Base-by-base conservation (phyloP, 495 filamentous ascomycete genomes). In the Lichenothelia convexa region DNA sequence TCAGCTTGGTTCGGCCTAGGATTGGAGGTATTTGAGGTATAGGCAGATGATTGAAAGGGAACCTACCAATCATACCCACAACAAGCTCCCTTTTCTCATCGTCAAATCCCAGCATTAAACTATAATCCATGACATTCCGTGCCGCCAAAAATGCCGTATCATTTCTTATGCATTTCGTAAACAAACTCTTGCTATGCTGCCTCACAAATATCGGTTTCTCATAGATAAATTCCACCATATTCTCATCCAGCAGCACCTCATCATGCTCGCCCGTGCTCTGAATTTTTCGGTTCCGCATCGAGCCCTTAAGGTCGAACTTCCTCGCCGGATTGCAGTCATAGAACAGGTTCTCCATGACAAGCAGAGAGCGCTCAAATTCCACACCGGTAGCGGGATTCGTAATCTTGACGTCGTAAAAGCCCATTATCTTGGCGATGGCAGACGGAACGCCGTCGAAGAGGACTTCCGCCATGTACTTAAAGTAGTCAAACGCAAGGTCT, bases 141-240 rank as follows among this genome's bases (percentile, higher is more conserved):
- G 80, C 70, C 9, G 78, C 78, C 18, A 95, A 57, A 60, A 93
- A 99, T 13, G 95, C 63, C 4, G 89, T 99, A 50, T 99, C 89
- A 52, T 99, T 99, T 74, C 80, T 93, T 9, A 92, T 64, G 57
- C 82, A 62, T 54, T 84, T 62, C 34, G 75, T 63, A n/a, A 94
- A 63, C 8, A 93, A 63, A 45, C 80, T 86, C 61, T 92, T 93
- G 9, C 78, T 80, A 53, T 94, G 86, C 49, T 95, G 89, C 13
- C 89, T 73, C 1, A 82, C 74, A 51, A 95, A 99, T 13, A 99
- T 67, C 0, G 89, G 89, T 1, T 83, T 86, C 52, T 95, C 89
- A 53, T 93, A 95, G 46, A 99, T 95, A 50, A 91, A 93, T 49
- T 99, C 89, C 7, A 99, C 89, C 75, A 99, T 93, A 60, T 99